A percentile compares a stretch with the other conserved stretches of the same genome.
Evolutionary conservation across 371 early-diverging fungal species (phyloP).

Genomic region (Lichtheimia ornata): DNA sequence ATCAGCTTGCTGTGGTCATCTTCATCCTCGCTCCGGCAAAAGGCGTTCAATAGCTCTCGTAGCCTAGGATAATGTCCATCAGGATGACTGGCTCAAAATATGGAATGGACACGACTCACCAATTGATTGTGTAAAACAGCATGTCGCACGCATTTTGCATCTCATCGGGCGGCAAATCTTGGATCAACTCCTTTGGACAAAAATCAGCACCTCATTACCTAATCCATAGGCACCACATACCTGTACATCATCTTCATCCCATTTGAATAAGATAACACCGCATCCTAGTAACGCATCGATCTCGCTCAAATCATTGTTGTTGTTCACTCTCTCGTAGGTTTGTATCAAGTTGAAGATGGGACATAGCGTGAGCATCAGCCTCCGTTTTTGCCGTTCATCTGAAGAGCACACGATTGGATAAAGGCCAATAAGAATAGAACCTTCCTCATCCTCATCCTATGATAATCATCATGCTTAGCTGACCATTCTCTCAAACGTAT

Average conservation of each 20-base stretch:
- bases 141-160: constrained; percentile 46
- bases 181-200: background rate
- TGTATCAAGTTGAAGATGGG: constrained; percentile 76
- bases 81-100: too few relatives aligned
- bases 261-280: constrained; percentile 56
- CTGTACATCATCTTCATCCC: constrained; percentile 36
- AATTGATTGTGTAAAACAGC: constrained; percentile 60
- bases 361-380: constrained; percentile 59
- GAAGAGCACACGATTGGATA: constrained; percentile 25
- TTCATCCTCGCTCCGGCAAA: constrained; percentile 47
- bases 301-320: constrained; percentile 58
- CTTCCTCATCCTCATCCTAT: constrained; percentile 21
- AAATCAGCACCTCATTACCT: background rate
- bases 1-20: constrained; percentile 32
- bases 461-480: too few relatives aligned
- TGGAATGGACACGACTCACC: constrained; percentile 31
- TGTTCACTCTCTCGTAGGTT: constrained; percentile 63
- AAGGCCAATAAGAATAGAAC: constrained; percentile 19
- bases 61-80: constrained; percentile 51
- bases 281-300: constrained; percentile 78
- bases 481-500: too few relatives aligned
- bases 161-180: constrained; percentile 24
- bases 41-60: constrained; percentile 73
- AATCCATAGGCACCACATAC: constrained; percentile 15
- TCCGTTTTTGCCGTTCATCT: constrained; percentile 32